These are phyloP conservation scores for Cytospora schulzeri DNA, from an alignment of 2,329 filamentous ascomycete species.

Conservation along the genomic window DNA sequence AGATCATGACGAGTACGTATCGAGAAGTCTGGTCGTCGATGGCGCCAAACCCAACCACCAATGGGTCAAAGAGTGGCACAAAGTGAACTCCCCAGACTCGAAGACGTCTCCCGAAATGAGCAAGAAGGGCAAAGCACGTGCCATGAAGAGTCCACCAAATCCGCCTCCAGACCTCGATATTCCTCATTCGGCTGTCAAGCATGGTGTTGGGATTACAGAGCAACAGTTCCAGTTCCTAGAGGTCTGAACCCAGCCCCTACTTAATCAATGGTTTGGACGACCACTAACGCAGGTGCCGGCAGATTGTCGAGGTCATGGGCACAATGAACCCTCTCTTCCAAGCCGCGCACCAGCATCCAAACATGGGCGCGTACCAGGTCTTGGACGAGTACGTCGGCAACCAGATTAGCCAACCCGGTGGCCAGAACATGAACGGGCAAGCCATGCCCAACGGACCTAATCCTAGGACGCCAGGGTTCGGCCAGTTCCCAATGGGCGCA, in stretches of 20 bases:
- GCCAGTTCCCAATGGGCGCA: conserved; percentile 60
- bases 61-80: conserved; percentile 68
- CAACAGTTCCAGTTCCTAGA: conserved; percentile 67
- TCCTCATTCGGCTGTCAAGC: conserved; percentile 60
- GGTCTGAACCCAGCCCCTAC: conserved; percentile 41
- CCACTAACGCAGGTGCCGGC: conserved; percentile 33
- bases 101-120: conserved; percentile 68
- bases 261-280: not conserved
- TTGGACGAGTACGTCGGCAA: conserved; percentile 61
- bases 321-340: conserved; percentile 66
- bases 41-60: conserved; percentile 63
- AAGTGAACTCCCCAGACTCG: conserved; percentile 57
- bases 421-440: conserved; percentile 51
- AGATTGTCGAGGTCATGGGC: conserved; percentile 68
- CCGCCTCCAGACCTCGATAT: conserved; percentile 63
- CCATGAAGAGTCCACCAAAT: conserved; percentile 60
- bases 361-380: conserved; percentile 58
- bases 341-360: conserved; percentile 44
- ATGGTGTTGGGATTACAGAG: conserved; percentile 60
- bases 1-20: conserved; percentile 80
- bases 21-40: conserved; percentile 65
- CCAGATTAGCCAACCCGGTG: conserved; percentile 44
- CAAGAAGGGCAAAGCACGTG: conserved; percentile 64
- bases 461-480: conserved; percentile 57
- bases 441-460: conserved; percentile 45